These are phyloP conservation scores for Stagonosporopsis vannaccii DNA, from an alignment of 2,329 filamentous ascomycete genomes.

Conservation along the genomic window DNA sequence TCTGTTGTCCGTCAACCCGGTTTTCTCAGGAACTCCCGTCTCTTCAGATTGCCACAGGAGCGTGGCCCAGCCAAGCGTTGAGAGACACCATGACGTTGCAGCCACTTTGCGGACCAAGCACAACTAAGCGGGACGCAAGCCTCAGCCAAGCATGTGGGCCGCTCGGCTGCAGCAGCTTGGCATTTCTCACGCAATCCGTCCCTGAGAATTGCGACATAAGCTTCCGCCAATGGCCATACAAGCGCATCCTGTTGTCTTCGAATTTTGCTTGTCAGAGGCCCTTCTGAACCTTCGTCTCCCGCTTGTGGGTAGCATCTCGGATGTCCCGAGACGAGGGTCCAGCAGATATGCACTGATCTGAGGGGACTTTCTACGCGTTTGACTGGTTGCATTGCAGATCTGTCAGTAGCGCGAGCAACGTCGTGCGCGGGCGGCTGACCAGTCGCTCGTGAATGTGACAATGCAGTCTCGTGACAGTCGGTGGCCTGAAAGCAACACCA, in stretches of 20 bases:
- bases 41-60: constrained; percentile 2
- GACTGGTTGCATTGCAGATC: constrained; percentile 11
- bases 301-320: not conserved
- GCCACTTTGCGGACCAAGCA: constrained; percentile 15
- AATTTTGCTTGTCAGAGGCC: constrained; percentile 11
- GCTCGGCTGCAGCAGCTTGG: constrained; percentile 13
- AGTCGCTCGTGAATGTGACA: not conserved
- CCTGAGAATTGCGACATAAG: constrained; percentile 23
- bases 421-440: not conserved
- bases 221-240: constrained; percentile 23
- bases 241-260: constrained; percentile 7
- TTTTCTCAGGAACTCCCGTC: constrained; percentile 8
- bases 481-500: not conserved
- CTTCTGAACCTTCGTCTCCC: constrained; percentile 9
- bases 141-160: constrained; percentile 13
- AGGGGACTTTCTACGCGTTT: not conserved
- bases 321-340: constrained; percentile 1
- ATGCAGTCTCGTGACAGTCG: not conserved
- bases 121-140: constrained; percentile 17
- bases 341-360: constrained; percentile 8
- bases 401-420: constrained; percentile 1
- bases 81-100: constrained; percentile 12
- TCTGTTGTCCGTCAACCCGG: not conserved
- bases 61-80: not conserved
- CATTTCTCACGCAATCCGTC: constrained; percentile 10